Evolutionary conservation across 495 filamentous ascomycete genomes (phyloP).

Genomic region (Aspergillus diversus): DNA sequence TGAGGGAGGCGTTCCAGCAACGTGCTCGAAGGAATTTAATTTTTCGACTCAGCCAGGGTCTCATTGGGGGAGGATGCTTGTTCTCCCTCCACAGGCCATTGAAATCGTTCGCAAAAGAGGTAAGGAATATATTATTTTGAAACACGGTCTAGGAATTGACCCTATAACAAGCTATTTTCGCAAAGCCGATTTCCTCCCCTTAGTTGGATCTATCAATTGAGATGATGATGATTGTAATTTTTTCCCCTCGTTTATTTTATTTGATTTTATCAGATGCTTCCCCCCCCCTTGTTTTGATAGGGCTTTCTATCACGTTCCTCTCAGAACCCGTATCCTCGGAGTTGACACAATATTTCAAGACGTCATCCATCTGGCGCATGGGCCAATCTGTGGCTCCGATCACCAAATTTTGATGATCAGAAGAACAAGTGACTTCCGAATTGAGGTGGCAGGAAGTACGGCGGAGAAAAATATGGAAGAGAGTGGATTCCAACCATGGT

Average conservation of each 20-base stretch:
- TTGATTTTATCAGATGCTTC: neutral
- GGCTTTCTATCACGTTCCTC: constrained; percentile 11
- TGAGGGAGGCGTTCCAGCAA: constrained; percentile 14
- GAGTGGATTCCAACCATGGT: constrained; percentile 24
- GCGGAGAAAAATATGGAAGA: constrained; percentile 10
- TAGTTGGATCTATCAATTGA: neutral
- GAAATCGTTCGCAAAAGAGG: neutral
- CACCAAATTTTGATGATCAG: constrained; percentile 21
- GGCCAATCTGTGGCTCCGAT: constrained; percentile 18
- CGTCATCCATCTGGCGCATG: constrained; percentile 20
- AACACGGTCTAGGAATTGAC: neutral
- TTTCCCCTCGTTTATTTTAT: constrained; percentile 4
- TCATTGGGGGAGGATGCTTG: neutral
- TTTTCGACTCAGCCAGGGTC: neutral
- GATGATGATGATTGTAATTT: constrained; percentile 5
- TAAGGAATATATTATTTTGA: constrained; percentile 17
- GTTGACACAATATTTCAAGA: constrained; percentile 17
- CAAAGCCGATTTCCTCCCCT: neutral
- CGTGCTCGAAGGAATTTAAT: constrained; percentile 14
- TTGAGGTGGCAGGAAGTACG: constrained; percentile 1
- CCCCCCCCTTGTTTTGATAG: neutral
- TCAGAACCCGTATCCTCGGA: constrained; percentile 2
- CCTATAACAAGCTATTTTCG: neutral
- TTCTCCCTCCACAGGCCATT: neutral
- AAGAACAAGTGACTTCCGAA: constrained; percentile 22